Percentiles rank a stretch among this genome's conserved stretches.
Conservation (phyloP, 2,329 filamentous ascomycete genomes). For the Cladobotryum mycophilum region DNA sequence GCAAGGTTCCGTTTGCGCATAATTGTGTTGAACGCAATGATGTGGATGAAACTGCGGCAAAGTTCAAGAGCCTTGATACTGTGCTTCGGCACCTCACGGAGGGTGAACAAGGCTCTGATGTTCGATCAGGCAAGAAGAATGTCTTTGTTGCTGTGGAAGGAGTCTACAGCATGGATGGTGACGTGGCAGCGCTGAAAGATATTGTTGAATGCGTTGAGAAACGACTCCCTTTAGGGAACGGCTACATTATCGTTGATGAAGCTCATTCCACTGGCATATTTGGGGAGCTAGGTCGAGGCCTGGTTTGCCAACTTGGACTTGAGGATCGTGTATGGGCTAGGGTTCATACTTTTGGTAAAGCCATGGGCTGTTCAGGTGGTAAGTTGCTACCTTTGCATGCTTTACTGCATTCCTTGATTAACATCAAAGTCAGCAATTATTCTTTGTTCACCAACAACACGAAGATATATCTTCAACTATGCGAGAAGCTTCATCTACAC, state of each 20-base stretch:
- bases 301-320: slow-evolving; percentile 51
- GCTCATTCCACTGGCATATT: slow-evolving; percentile 60
- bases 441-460: slow-evolving; percentile 52
- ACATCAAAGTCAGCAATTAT: slow-evolving; percentile 38
- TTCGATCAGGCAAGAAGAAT: slow-evolving; percentile 37
- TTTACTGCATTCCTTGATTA: not conserved
- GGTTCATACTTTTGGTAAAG: slow-evolving; percentile 62
- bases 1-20: slow-evolving; percentile 48
- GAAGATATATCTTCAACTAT: slow-evolving; percentile 67
- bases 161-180: slow-evolving; percentile 80
- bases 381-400: slow-evolving; percentile 20
- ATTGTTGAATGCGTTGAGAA: slow-evolving; percentile 53
- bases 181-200: slow-evolving; percentile 57
- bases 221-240: slow-evolving; percentile 51
- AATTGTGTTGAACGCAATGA: slow-evolving; percentile 36
- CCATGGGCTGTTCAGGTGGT: slow-evolving; percentile 65
- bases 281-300: slow-evolving; percentile 48
- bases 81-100: slow-evolving; percentile 26
- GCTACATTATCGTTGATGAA: slow-evolving; percentile 60
- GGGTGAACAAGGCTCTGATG: slow-evolving; percentile 24
- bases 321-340: slow-evolving; percentile 51
- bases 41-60: not conserved
- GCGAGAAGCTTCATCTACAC: slow-evolving; percentile 71
- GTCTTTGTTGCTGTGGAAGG: slow-evolving; percentile 65
- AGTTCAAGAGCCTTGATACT: slow-evolving; percentile 18